Percentiles rank a stretch among this genome's conserved stretches.
phyloP scores from a whole-genome alignment of 1,284 basidiomycete species.

The Trametes polyzona region DNA sequence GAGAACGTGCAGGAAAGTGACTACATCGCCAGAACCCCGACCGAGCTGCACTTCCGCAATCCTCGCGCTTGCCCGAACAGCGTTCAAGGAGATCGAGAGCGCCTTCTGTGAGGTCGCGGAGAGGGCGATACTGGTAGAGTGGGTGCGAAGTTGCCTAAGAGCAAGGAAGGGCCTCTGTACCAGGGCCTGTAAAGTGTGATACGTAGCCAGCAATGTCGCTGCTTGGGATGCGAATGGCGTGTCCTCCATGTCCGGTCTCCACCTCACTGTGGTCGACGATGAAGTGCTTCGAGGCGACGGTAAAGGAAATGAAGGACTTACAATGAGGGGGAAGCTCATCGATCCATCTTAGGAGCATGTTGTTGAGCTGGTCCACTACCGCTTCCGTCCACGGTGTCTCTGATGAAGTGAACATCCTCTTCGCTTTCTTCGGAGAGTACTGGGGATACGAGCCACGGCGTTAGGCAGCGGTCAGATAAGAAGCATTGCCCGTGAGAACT shows the following conservation, averaged over 20 bases:
- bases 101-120: slow-evolving; percentile 47
- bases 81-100: slow-evolving; percentile 65
- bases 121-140: slow-evolving; percentile 26
- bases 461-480: no score
- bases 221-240: slow-evolving; percentile 65
- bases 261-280: slow-evolving; percentile 54
- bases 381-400: slow-evolving; percentile 55
- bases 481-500: no score
- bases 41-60: slow-evolving; percentile 55
- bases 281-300: neutral
- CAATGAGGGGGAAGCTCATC: slow-evolving; percentile 69
- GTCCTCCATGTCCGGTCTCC: slow-evolving; percentile 58
- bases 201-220: slow-evolving; percentile 65
- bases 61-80: slow-evolving; percentile 62
- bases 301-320: slow-evolving; percentile 44
- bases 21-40: slow-evolving; percentile 37
- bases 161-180: slow-evolving; percentile 70
- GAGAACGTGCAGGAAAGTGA: slow-evolving; percentile 29
- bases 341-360: slow-evolving; percentile 72
- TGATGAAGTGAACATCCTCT: slow-evolving; percentile 36
- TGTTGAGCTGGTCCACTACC: slow-evolving; percentile 67
- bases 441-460: neutral
- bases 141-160: slow-evolving; percentile 5
- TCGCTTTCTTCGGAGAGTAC: neutral
- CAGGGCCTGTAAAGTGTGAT: slow-evolving; percentile 71